phyloP scores from a whole-genome alignment of 1,139 yeast species.

The Ogataea hybrid region DNA sequence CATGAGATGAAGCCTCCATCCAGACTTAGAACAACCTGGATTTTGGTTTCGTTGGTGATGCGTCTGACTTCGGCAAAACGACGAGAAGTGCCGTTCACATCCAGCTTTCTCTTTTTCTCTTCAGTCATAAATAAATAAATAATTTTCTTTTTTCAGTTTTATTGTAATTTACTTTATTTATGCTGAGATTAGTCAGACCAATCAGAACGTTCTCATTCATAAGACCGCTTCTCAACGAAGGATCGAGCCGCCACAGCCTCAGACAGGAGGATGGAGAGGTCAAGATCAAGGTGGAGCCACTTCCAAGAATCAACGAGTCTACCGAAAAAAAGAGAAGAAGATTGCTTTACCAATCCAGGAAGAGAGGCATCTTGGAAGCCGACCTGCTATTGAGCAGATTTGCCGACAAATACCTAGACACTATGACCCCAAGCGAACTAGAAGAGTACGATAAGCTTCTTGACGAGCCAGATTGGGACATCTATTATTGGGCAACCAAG shows the following conservation, averaged over 20 bases:
- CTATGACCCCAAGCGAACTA: conserved; percentile 63
- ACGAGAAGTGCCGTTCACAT: conserved; percentile 7
- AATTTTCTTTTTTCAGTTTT: background rate
- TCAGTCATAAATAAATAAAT: conserved; percentile 13
- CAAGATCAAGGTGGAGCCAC: conserved; percentile 64
- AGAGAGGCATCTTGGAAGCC: conserved; percentile 93
- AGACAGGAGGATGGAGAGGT: conserved; percentile 34
- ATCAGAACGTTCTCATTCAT: conserved; percentile 6
- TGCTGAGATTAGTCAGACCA: conserved; percentile 5
- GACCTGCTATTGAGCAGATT: conserved; percentile 83
- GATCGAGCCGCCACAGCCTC: conserved; percentile 14
- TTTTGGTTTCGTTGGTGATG: conserved; percentile 89
- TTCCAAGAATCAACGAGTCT: conserved; percentile 73
- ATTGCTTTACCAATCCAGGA: conserved; percentile 84
- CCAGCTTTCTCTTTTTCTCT: conserved; percentile 21
- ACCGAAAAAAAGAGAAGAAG: conserved; percentile 80
- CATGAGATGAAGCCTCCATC: conserved; percentile 78
- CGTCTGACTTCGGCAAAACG: conserved; percentile 60
- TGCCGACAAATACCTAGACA: conserved; percentile 68
- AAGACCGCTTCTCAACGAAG: conserved; percentile 5
- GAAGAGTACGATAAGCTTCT: conserved; percentile 82
- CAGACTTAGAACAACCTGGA: conserved; percentile 78
- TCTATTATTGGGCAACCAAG: conserved; percentile 94
- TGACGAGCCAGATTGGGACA: conserved; percentile 98
- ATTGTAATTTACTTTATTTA: background rate